These are phyloP conservation scores for Cylindrotheca fusiformis DNA, from an alignment of 108 stramenopile genomes.

Conservation along the genomic window DNA sequence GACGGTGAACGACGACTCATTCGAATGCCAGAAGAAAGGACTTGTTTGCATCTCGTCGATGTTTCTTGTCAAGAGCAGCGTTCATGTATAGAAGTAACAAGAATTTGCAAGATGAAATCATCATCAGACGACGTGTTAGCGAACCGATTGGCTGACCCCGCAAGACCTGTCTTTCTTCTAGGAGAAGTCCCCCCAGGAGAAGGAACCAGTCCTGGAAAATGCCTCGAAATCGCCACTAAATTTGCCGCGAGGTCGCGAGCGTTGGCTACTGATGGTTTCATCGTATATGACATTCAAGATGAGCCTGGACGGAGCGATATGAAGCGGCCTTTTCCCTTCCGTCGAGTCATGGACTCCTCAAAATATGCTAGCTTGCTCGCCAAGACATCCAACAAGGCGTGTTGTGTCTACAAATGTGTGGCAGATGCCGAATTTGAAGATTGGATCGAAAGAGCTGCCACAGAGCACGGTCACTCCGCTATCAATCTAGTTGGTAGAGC, in stretches of 20 bases:
- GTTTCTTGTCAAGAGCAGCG: too few species aligned
- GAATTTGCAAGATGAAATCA: background rate
- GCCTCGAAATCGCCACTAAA: conserved; percentile 33
- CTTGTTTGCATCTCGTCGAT: too few species aligned
- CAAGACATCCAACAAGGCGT: conserved; percentile 25
- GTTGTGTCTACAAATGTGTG: conserved; percentile 58
- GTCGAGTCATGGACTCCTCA: conserved; percentile 43
- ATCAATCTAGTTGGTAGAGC: conserved; percentile 54
- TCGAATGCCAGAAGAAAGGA: too few species aligned
- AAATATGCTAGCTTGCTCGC: conserved; percentile 43
- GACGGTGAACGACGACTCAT: too few species aligned
- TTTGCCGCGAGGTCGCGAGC: conserved; percentile 39
- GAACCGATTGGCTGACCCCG: conserved; percentile 28
- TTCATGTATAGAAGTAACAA: too few species aligned
- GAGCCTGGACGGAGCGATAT: conserved; percentile 44
- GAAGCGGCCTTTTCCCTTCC: conserved; percentile 55
- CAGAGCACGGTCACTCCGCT: conserved; percentile 36
- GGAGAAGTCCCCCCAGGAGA: conserved; percentile 36
- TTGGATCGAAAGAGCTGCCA: conserved; percentile 37
- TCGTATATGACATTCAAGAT: conserved; percentile 73
- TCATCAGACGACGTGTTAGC: conserved; percentile 1
- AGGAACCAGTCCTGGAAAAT: conserved; percentile 35
- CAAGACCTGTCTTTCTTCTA: conserved; percentile 36
- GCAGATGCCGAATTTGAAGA: conserved; percentile 42
- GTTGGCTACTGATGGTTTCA: conserved; percentile 60